phyloP scores from a whole-genome alignment of 2,329 filamentous ascomycete species.

The Hypoxylon sp. region DNA sequence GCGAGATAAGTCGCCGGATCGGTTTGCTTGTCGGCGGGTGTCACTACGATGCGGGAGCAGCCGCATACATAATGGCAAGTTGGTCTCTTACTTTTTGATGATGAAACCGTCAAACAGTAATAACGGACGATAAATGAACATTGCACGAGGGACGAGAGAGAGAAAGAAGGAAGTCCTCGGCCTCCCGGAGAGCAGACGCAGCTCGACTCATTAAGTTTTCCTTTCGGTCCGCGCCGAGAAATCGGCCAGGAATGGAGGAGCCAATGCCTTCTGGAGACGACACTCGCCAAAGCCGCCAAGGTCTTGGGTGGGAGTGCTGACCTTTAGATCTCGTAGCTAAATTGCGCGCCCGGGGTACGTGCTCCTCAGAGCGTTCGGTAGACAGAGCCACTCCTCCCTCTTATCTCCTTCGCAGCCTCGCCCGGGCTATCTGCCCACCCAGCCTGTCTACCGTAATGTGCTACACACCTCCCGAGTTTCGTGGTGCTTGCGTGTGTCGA shows the following conservation, averaged over 20 bases:
- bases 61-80: neutral
- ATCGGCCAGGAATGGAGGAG: neutral
- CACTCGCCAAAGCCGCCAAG: slow-evolving; percentile 32
- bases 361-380: neutral
- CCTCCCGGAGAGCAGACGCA: slow-evolving; percentile 5
- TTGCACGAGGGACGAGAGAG: slow-evolving; percentile 9
- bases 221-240: slow-evolving; percentile 33
- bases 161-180: slow-evolving; percentile 14
- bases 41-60: neutral
- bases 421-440: neutral
- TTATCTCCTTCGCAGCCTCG: slow-evolving; percentile 1
- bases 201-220: slow-evolving; percentile 8
- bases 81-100: too few relatives aligned
- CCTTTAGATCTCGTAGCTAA: slow-evolving; percentile 25
- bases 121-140: slow-evolving; percentile 15
- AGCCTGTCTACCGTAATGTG: too few relatives aligned
- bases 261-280: slow-evolving; percentile 22
- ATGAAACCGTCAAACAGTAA: neutral
- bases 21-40: too few relatives aligned
- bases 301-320: slow-evolving; percentile 32
- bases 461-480: neutral
- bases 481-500: neutral
- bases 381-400: neutral
- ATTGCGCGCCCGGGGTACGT: slow-evolving; percentile 18
- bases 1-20: too few relatives aligned